Evolutionary conservation across 1,284 basidiomycete genomes (phyloP).

Genomic region (Flammula alnicola): DNA sequence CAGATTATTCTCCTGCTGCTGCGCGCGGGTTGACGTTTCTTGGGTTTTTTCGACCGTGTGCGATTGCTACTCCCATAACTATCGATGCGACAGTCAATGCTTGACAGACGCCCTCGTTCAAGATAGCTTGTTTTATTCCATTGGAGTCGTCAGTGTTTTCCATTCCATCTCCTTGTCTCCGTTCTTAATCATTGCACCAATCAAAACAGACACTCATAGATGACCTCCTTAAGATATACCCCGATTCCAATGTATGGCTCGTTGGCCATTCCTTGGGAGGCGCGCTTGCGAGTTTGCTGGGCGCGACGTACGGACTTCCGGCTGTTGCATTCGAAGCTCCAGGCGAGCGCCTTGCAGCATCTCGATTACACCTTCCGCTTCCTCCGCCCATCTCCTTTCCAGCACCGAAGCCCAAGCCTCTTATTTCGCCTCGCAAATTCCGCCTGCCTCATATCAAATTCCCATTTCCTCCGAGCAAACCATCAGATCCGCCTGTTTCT

Average conservation of each 20-base stretch:
- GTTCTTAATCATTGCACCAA: background rate
- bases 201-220: conserved; percentile 71
- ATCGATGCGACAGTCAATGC: conserved; percentile 76
- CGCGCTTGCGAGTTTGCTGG: conserved; percentile 77
- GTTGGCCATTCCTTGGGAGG: conserved; percentile 80
- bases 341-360: conserved; percentile 75
- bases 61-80: conserved; percentile 73
- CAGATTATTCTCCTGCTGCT: conserved; percentile 86
- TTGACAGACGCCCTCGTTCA: conserved; percentile 74
- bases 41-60: conserved; percentile 78
- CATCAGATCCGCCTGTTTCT: conserved; percentile 5
- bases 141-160: conserved; percentile 57
- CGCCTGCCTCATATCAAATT: conserved; percentile 9
- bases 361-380: conserved; percentile 77
- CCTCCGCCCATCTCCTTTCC: conserved; percentile 7
- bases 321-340: conserved; percentile 86
- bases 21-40: conserved; percentile 83
- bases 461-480: conserved; percentile 11
- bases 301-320: conserved; percentile 83
- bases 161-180: conserved; percentile 4
- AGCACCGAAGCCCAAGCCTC: conserved; percentile 39
- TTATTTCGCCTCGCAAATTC: background rate
- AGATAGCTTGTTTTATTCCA: conserved; percentile 81
- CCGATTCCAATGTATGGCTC: conserved; percentile 82
- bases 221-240: conserved; percentile 83